Conservation (phyloP, 371 early-diverging fungal genomes). For the Choanephora cucurbitarum region DNA sequence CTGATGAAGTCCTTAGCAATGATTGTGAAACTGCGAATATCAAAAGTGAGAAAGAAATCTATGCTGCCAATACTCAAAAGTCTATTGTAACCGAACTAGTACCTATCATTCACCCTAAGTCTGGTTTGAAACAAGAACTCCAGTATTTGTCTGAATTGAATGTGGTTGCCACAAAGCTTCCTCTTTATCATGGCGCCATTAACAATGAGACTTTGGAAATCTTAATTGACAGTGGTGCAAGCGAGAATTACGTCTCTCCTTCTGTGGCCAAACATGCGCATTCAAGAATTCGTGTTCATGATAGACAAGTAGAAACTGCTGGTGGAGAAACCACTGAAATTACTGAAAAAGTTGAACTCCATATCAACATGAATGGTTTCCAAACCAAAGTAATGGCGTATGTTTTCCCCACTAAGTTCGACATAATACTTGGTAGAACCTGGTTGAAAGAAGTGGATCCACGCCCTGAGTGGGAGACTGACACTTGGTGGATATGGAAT, state of each 20-base stretch:
- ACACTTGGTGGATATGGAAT: not conserved
- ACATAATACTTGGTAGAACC: conserved; percentile 3
- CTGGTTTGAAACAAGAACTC: not conserved
- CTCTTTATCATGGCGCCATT: not conserved
- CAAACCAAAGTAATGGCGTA: not conserved
- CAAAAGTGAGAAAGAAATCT: too few species aligned
- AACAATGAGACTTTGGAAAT: not conserved
- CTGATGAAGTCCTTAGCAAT: too few species aligned
- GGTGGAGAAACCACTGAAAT: not conserved
- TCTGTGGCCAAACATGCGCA: not conserved
- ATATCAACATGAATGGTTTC: not conserved
- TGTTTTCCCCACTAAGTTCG: conserved; percentile 8
- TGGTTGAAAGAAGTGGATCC: conserved; percentile 4
- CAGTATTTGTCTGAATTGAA: not conserved
- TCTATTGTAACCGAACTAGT: too few species aligned
- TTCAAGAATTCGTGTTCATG: not conserved
- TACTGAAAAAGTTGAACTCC: not conserved
- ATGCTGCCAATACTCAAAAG: too few species aligned
- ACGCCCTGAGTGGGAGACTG: not conserved
- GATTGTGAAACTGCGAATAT: too few species aligned
- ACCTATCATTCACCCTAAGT: not conserved
- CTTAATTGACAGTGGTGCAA: conserved; percentile 4
- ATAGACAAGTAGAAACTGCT: not conserved
- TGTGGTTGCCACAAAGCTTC: not conserved
- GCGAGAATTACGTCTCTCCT: not conserved